phyloP scores from a whole-genome alignment of 2,329 filamentous ascomycete species.

The Neofusicoccum cordaticola region DNA sequence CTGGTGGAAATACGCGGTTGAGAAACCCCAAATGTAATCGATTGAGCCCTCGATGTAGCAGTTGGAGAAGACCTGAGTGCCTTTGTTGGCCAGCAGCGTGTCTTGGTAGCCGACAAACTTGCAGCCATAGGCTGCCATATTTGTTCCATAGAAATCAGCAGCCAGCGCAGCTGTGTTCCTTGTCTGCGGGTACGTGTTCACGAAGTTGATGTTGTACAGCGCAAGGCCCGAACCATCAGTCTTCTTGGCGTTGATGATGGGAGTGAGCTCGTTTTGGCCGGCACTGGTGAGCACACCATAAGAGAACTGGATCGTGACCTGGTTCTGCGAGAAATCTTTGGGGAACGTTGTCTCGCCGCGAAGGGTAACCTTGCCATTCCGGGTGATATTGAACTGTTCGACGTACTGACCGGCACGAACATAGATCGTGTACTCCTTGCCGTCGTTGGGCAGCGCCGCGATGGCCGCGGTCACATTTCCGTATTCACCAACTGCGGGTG shows the following conservation, averaged over 20 bases:
- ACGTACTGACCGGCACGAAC: constrained; percentile 56
- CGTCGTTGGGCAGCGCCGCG: constrained; percentile 43
- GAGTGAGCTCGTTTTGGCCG: constrained; percentile 39
- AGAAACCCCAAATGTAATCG: constrained; percentile 57
- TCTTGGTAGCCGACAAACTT: constrained; percentile 56
- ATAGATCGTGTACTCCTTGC: constrained; percentile 53
- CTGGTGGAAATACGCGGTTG: constrained; percentile 35
- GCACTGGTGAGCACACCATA: constrained; percentile 31
- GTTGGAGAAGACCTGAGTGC: constrained; percentile 45
- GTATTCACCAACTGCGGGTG: constrained; percentile 36
- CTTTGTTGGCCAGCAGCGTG: constrained; percentile 41
- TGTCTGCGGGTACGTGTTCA: constrained; percentile 37
- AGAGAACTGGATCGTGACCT: constrained; percentile 52
- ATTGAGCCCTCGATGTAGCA: constrained; percentile 55
- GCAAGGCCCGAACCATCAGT: constrained; percentile 53
- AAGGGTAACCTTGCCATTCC: constrained; percentile 52
- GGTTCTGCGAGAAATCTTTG: constrained; percentile 51
- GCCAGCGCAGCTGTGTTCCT: constrained; percentile 49
- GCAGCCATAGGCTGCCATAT: constrained; percentile 56
- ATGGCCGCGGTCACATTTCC: constrained; percentile 44
- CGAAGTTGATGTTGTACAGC: constrained; percentile 59
- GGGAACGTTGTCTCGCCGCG: constrained; percentile 57
- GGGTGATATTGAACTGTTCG: constrained; percentile 43
- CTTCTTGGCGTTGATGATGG: constrained; percentile 36
- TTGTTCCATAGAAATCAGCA: constrained; percentile 39